Base-by-base conservation (phyloP, 2,329 filamentous ascomycete species). In the Nemania diffusa region DNA sequence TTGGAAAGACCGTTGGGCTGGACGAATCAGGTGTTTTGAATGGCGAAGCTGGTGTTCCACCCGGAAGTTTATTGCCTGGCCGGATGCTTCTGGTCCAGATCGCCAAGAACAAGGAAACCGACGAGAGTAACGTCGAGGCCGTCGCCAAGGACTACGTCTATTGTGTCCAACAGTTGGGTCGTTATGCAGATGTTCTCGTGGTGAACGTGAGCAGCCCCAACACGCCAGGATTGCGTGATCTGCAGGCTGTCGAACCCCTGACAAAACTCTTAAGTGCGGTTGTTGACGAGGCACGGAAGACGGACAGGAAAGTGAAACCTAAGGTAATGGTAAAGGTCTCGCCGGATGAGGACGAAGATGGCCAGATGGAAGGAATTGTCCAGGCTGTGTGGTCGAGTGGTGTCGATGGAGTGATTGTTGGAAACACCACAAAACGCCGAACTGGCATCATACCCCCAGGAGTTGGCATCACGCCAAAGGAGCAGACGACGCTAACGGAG, bases 161-260 rank as follows among this genome's bases (percentile, higher is more conserved):
- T 79, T 97, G 95, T 74, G 94, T 97, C 3, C 85, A 91, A 62
- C 86, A 90, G 52, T 83, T 99, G 42, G 96, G 91, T 3, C 91
- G 87, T 57, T 99, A 97, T 77, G 94, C 96, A 11, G 96, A 99
- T 75, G 91, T 99, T 40, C 83, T 99, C n/a, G 95, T 98, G 7
- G 96, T 99, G 76, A 99, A 99, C 75, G 96, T 99, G 57, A 97
- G 94, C 76, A 97, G 92, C 73, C 96, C 96, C 26, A 99, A 99
- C 81, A 98, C 95, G 0, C 95, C 95, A 0, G 95, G 96, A 0
- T 85, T 98, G 56, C 89, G 96, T 26, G 91, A 93, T 63, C 84
- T 99, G 42, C 96, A 99, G 81, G 92, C 92, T 2, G 88, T 90
- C 0, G 93, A 92, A 71, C 95, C 94, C 0, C 82, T 99, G 64